Evolutionary conservation across 768 basidiomycete genomes (phyloP), one percentile per base, ranked within the genome.

Genomic region (Epithele typhae): DNA sequence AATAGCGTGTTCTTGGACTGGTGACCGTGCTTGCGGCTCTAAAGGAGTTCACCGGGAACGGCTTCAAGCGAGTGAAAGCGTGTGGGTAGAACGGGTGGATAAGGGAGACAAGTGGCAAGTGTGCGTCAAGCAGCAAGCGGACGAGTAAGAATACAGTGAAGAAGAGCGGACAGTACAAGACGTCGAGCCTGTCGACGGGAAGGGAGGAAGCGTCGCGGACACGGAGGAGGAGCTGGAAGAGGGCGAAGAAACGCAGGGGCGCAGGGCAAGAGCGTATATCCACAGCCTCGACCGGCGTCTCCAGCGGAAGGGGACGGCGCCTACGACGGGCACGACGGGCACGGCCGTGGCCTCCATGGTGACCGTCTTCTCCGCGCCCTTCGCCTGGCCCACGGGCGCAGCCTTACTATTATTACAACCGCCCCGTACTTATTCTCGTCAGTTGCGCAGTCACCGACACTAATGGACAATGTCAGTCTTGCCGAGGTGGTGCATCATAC

Each of bases 161-260:
- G 33, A 39, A 40, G 39, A 40, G 34, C 37, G 34, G 37, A n/a
- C n/a, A 42, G 21, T 42, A 43, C 46, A 52, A 53, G 43, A 48
- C 47, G 58, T 60, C 61, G 61, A 59, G 41, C 61, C 59, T 53
- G 61, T 55, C 61, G 61, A 62, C 61, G 38, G 47, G 25, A 40
- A 44, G 23, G 42, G n/a, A n/a, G n/a, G n/a, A n/a, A n/a, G n/a
- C n/a, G n/a, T n/a, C n/a, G n/a, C n/a, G n/a, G n/a, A n/a, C n/a
- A n/a, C 27, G 48, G 38, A 36, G 42, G 14, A 18, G 42, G 32
- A 22, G 32, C 25, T 43, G 42, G 32, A 43, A 33, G 42, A 30
- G 33, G 39, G 18, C 18, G 45, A 43, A 51, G 37, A 51, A 36
- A 33, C 8, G 17, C 35, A 19, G n/a, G n/a, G n/a, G n/a, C n/a